Evolutionary conservation across 1,284 basidiomycete species (phyloP), one percentile per base, ranked within the genome.

Genomic region (Ustilago hordei): DNA sequence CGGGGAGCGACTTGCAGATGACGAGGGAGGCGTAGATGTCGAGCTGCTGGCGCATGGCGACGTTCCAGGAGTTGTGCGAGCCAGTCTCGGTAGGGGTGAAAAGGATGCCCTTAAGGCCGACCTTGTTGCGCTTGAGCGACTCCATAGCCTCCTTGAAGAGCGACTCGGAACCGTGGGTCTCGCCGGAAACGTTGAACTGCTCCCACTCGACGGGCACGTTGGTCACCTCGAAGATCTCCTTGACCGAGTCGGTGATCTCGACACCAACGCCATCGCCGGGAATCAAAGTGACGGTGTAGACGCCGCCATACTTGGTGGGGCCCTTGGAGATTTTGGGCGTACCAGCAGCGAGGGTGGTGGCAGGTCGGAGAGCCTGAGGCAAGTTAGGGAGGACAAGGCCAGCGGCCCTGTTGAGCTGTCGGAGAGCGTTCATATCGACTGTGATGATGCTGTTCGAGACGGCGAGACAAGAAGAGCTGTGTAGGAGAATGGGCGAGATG

Each of bases 131-230:
- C 89, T 93, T 95, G 84, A 99, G 92, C 38, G 93, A 95, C 76
- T 90, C 90, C 81, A 99, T 95, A 56, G 96, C 84, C 89, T 95
- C 91, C 88, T 93, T 95, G 91, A 99, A 99, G 82, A 98, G 91
- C 64, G 91, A 92, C 87, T 98, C 96, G 84, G 94, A 94, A 66
- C 93, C 90, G 64, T 93, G 94, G 41, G 95, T 97, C 90, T 97
- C 92, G 73, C 97, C 97, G 54, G 95, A 96, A 75, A 99, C 95
- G 86, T 98, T 91, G 89, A 95, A 98, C 88, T 98, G 94, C 87
- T 98, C 95, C 94, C 95, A 99, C 88, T 98, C 94, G 88, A 99
- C 95, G 87, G 97, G 97, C 39, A 95, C 97, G 87, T 99, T 99
- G 87, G 95, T 91, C 78, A 94, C 91, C 87, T 97, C 94, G 84